These are phyloP conservation scores for Zelonia costaricensis DNA, from an alignment of 208 protist genomes.

Conservation along the genomic window DNA sequence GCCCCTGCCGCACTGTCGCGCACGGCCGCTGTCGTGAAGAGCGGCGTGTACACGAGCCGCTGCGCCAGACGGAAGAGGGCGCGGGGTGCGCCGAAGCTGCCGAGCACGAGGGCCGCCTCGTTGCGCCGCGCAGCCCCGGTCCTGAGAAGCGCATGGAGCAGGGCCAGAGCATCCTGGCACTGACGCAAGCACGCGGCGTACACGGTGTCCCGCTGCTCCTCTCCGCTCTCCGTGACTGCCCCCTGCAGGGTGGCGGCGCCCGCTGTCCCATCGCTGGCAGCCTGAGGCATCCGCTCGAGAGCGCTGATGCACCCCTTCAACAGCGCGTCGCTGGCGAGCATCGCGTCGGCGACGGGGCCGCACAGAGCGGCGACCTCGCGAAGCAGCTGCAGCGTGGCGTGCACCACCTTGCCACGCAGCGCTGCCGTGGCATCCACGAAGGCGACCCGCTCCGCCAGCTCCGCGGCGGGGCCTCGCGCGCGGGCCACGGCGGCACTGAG, in stretches of 20 bases:
- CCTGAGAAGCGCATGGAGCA: slow-evolving; percentile 22
- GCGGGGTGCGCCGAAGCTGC: slow-evolving; percentile 38
- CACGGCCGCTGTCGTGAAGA: slow-evolving; percentile 6
- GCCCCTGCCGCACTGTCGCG: slow-evolving; percentile 4
- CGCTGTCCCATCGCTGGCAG: neutral
- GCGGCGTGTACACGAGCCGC: slow-evolving; percentile 4
- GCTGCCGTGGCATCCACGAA: neutral
- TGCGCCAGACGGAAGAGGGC: slow-evolving; percentile 27
- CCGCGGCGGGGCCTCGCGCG: too few relatives aligned
- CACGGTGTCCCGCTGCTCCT: too few relatives aligned
- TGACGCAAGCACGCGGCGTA: neutral
- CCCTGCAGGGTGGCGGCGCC: too few relatives aligned
- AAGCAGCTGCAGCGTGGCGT: slow-evolving; percentile 14
- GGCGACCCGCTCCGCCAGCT: neutral
- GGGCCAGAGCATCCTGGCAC: slow-evolving; percentile 7
- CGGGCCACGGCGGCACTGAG: too few relatives aligned
- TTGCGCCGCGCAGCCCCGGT: slow-evolving; percentile 1
- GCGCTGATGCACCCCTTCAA: slow-evolving; percentile 9
- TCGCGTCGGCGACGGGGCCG: slow-evolving; percentile 14
- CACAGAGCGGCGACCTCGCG: slow-evolving; percentile 15
- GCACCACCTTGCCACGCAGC: slow-evolving; percentile 7
- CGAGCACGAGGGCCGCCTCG: slow-evolving; percentile 39
- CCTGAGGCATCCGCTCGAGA: neutral
- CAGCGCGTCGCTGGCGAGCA: slow-evolving; percentile 18
- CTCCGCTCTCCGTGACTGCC: too few relatives aligned